Conservation (phyloP, 2,329 filamentous ascomycete genomes). For the Sphaerulina musiva region DNA sequence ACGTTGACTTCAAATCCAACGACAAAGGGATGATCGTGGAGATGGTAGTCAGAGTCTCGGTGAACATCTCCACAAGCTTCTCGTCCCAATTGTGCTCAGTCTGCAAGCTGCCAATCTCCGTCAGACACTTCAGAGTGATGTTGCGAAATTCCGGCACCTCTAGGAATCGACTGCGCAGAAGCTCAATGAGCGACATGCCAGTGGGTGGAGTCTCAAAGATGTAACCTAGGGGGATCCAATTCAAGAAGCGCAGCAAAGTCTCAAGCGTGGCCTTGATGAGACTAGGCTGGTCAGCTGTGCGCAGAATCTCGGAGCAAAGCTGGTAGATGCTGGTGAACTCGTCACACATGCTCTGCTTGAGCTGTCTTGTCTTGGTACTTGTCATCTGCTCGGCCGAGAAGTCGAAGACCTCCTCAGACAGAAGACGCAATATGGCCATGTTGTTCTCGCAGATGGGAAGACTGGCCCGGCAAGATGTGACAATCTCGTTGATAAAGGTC, state of each 20-base stretch:
- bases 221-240: constrained; percentile 97
- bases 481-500: constrained; percentile 99
- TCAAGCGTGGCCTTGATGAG: constrained; percentile 95
- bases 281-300: constrained; percentile 78
- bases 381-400: constrained; percentile 99
- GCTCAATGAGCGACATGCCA: constrained; percentile 70
- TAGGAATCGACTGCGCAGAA: constrained; percentile 83
- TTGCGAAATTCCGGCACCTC: constrained; percentile 94
- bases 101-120: constrained; percentile 90
- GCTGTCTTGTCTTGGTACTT: constrained; percentile 89
- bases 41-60: constrained; percentile 86
- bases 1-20: constrained; percentile 84
- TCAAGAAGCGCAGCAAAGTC: constrained; percentile 90
- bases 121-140: constrained; percentile 90
- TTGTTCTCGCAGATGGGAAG: constrained; percentile 99
- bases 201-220: constrained; percentile 84
- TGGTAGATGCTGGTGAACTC: constrained; percentile 99
- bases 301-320: constrained; percentile 90
- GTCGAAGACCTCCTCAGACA: constrained; percentile 98
- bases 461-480: constrained; percentile 89
- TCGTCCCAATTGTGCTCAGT: constrained; percentile 86
- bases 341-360: constrained; percentile 97
- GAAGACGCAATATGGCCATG: constrained; percentile 91
- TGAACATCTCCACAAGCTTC: constrained; percentile 97
- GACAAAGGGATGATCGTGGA: constrained; percentile 86